Evolutionary conservation across 495 filamentous ascomycete species (phyloP).

Genomic region (Talaromyces liani): DNA sequence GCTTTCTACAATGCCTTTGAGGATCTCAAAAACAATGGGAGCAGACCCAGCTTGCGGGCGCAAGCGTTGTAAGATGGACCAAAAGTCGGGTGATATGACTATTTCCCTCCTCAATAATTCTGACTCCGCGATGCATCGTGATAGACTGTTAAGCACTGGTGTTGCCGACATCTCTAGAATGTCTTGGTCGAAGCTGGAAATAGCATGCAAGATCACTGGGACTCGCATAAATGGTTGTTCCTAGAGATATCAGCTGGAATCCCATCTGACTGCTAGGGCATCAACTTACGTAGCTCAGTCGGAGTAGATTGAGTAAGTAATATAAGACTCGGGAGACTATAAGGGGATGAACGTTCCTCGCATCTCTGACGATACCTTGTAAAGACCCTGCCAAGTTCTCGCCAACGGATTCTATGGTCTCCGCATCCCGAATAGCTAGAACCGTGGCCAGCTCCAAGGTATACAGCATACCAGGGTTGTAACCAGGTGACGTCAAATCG

Average conservation of each 20-base stretch:
- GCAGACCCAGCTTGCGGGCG: conserved; percentile 60
- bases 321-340: conserved; percentile 76
- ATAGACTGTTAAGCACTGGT: conserved; percentile 69
- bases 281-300: conserved; percentile 73
- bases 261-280: background rate
- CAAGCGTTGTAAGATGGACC: conserved; percentile 79
- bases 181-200: conserved; percentile 77
- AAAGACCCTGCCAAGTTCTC: conserved; percentile 72
- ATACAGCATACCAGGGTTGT: conserved; percentile 83
- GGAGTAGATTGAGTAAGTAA: conserved; percentile 77
- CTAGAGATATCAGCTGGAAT: conserved; percentile 37
- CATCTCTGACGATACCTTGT: conserved; percentile 73
- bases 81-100: conserved; percentile 94
- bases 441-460: conserved; percentile 84
- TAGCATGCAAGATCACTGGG: conserved; percentile 85
- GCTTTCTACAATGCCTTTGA: conserved; percentile 62
- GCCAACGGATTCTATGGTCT: conserved; percentile 63
- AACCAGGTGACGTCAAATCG: conserved; percentile 53
- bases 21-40: conserved; percentile 71
- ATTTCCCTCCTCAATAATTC: conserved; percentile 80
- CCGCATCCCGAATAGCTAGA: conserved; percentile 67
- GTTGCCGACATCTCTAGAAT: conserved; percentile 67
- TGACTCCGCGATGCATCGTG: conserved; percentile 67
- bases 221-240: conserved; percentile 85
- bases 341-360: conserved; percentile 67